Evolutionary conservation across 2,329 filamentous ascomycete genomes (phyloP).

Genomic region (Talaromyces sp.): DNA sequence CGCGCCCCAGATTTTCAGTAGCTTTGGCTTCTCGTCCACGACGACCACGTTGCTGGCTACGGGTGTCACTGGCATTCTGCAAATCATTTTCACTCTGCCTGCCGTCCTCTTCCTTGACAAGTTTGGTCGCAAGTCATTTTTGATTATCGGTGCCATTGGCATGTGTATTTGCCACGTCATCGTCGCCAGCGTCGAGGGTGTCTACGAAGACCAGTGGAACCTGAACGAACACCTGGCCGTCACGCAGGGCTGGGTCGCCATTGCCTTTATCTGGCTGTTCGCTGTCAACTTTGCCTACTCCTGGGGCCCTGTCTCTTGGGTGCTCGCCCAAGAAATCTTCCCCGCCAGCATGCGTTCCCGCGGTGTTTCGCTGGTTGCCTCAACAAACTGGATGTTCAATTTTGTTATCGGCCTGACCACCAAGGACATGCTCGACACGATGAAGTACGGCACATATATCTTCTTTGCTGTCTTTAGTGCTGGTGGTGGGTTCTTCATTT

Average conservation of each 20-base stretch:
- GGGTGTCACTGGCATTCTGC: conserved; percentile 27
- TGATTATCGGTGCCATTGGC: conserved; percentile 53
- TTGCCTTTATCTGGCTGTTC: conserved; percentile 60
- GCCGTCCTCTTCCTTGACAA: conserved; percentile 34
- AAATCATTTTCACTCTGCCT: conserved; percentile 34
- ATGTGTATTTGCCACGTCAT: conserved; percentile 70
- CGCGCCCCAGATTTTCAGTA: conserved; percentile 22
- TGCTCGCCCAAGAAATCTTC: conserved; percentile 48
- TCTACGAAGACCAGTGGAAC: conserved; percentile 55
- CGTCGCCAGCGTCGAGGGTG: conserved; percentile 47
- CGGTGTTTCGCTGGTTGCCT: conserved; percentile 31
- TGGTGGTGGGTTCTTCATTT: conserved; percentile 17
- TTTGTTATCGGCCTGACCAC: conserved; percentile 33
- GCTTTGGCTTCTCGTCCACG: conserved; percentile 21
- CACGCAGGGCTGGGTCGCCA: conserved; percentile 65
- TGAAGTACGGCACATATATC: conserved; percentile 34
- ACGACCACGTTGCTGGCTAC: conserved; percentile 24
- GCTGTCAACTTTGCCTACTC: conserved; percentile 33
- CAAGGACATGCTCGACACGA: conserved; percentile 28
- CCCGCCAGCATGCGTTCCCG: conserved; percentile 34
- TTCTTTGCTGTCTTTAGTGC: conserved; percentile 28
- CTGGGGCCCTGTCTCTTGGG: conserved; percentile 40
- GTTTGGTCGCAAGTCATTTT: conserved; percentile 33
- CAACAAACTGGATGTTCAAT: conserved; percentile 37
- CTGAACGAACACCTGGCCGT: conserved; percentile 34